These are phyloP conservation scores for Biscogniauxia marginata DNA, from an alignment of 2,329 filamentous ascomycete species.

Conservation along the genomic window DNA sequence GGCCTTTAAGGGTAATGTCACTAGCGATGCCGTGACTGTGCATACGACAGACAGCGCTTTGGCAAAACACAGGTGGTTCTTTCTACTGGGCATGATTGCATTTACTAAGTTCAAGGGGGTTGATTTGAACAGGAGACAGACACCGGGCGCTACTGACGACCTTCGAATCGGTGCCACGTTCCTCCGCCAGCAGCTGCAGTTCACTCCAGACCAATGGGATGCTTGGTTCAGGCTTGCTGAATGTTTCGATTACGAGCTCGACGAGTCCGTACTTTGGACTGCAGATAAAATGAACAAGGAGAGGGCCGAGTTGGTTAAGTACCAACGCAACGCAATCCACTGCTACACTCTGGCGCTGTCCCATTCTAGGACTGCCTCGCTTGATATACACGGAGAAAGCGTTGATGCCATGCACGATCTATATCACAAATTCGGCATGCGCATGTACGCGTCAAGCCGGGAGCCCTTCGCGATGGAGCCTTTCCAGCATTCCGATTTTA, in stretches of 20 bases:
- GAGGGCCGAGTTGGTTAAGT: constrained; percentile 68
- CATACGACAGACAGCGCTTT: constrained; percentile 67
- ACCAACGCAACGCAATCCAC: constrained; percentile 79
- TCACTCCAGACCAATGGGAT: constrained; percentile 80
- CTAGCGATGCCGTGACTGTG: constrained; percentile 69
- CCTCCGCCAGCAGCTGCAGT: constrained; percentile 78
- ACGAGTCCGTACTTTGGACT: constrained; percentile 84
- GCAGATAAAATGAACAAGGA: constrained; percentile 90
- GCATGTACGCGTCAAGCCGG: constrained; percentile 60
- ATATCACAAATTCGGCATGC: constrained; percentile 60
- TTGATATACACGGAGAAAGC: constrained; percentile 43
- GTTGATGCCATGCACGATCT: constrained; percentile 54
- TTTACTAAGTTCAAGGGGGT: constrained; percentile 77
- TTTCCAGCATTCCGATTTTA: constrained; percentile 55
- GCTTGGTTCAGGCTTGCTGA: constrained; percentile 88
- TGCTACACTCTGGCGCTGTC: constrained; percentile 67
- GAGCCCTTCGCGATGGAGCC: constrained; percentile 64
- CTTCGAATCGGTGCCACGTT: constrained; percentile 78
- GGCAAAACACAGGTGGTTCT: constrained; percentile 87
- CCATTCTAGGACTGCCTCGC: constrained; percentile 47
- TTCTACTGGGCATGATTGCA: constrained; percentile 82
- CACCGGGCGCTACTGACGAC: constrained; percentile 77
- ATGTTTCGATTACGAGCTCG: constrained; percentile 82
- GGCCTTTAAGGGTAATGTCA: constrained; percentile 75
- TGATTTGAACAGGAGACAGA: constrained; percentile 71